Evolutionary conservation across 2,329 filamentous ascomycete species (phyloP), one percentile per base, ranked within the genome.

Genomic region (Monosporascus sp.): DNA sequence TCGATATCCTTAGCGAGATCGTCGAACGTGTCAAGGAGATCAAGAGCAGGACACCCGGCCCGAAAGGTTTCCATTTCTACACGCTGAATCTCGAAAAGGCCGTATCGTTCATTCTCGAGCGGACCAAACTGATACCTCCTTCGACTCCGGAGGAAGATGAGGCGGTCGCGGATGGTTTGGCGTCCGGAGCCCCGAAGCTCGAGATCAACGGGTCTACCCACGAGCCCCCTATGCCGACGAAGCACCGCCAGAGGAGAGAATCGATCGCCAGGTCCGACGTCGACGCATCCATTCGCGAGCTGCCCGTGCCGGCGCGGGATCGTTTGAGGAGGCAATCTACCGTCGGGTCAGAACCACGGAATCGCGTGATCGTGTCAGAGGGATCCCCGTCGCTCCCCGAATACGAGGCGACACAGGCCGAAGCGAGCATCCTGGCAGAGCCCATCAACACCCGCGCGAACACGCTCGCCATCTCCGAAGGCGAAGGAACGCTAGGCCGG

Each of bases 81-180:
- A 97, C 94, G 0, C 77, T 99, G 50, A 99, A 99, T 67, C 77
- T 97, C 35, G 93, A 97, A 70, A 99, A 97, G 73, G 89, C 91
- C 0, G 92, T 99, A 3, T 90, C 92, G 0, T 94, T 97, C 64
- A 93, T 97, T 56, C 73, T 97, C 0, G 92, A 97, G 74, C 79
- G 88, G 53, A 90, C 88, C 27, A 74, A 87, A n/a, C 80, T 99
- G 52, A 96, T 97, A 52, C 88, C 89, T 1, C 72, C 76, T 1
- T 68, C 70, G 5, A 76, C 80, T 1, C 72, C 74, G 14, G 72
- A 74, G n/a, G 74, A 77, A 7, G 75, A 78, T 9, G 76, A 77
- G 27, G 77, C 76, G 19, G 72, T 82, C 7, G 67, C 75, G 7
- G 77, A 82, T 37, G 78, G 82, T 7, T 68, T 71, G 9, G 63